These are phyloP conservation scores for Perkinsus chesapeaki DNA, from an alignment of 169 alveolate species.

Conservation along the genomic window DNA sequence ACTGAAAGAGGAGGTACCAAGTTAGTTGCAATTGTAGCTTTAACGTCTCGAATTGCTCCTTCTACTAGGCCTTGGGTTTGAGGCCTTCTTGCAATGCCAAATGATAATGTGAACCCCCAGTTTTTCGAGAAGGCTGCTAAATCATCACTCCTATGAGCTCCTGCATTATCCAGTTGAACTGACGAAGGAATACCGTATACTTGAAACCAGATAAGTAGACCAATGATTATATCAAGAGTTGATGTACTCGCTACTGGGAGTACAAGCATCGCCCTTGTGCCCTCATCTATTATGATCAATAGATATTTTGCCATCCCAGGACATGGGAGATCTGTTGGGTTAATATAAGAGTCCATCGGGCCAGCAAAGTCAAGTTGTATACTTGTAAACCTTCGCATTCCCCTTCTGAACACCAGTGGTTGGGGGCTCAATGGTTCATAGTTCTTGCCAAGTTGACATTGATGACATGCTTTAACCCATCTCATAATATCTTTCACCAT, in stretches of 20 bases:
- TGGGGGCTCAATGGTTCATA: not conserved
- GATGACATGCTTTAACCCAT: not conserved
- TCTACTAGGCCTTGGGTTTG: not conserved
- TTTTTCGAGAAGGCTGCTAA: not conserved
- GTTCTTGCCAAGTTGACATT: not conserved
- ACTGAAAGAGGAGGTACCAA: not conserved
- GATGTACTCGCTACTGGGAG: not conserved
- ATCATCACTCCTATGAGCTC: not conserved
- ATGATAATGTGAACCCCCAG: not conserved
- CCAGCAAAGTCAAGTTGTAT: not conserved
- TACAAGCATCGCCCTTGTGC: not conserved
- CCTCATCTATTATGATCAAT: not conserved
- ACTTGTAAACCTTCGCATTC: not conserved
- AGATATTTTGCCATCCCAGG: not conserved
- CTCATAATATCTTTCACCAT: not conserved
- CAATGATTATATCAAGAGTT: not conserved
- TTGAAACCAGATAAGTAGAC: not conserved
- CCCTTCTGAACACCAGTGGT: not conserved
- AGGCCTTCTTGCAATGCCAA: not conserved
- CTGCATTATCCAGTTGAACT: not conserved
- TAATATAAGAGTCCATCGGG: not conserved
- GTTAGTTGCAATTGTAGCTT: not conserved
- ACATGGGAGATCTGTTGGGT: not conserved
- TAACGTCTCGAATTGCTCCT: not conserved
- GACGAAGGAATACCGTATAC: not conserved